Conservation (phyloP, 1,139 yeast genomes). For the Magnusiomyces fungicola region DNA sequence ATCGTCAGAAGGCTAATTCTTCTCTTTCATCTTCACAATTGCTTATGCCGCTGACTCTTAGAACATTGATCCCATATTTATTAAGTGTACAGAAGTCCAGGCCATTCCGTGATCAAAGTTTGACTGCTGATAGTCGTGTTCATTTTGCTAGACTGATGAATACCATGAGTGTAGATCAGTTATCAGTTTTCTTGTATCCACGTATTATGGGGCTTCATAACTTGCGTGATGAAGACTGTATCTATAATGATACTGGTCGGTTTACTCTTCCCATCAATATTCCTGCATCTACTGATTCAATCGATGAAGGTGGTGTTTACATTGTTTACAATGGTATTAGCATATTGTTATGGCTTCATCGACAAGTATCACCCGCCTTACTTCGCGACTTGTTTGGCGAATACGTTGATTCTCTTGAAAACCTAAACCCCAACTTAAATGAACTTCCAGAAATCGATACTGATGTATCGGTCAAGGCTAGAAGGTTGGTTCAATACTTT, state of each 20-base stretch:
- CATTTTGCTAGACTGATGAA: constrained; percentile 50
- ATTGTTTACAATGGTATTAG: constrained; percentile 63
- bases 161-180: constrained; percentile 49
- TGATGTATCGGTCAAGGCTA: constrained; percentile 59
- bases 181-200: constrained; percentile 71
- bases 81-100: constrained; percentile 63
- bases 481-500: constrained; percentile 50
- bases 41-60: constrained; percentile 74
- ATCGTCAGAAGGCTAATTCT: constrained; percentile 45
- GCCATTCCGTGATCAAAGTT: constrained; percentile 46
- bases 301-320: constrained; percentile 70
- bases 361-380: constrained; percentile 58
- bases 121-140: constrained; percentile 44
- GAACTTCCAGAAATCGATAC: constrained; percentile 69
- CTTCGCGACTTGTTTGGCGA: constrained; percentile 72
- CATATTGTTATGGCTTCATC: constrained; percentile 63
- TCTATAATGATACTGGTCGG: constrained; percentile 37
- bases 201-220: constrained; percentile 69
- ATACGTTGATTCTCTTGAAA: constrained; percentile 39
- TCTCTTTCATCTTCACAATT: constrained; percentile 54
- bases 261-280: constrained; percentile 47
- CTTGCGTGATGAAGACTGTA: constrained; percentile 45
- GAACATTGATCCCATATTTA: constrained; percentile 61
- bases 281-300: constrained; percentile 40
- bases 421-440: constrained; percentile 42